Base-by-base conservation (phyloP, 2,329 filamentous ascomycete species). In the Aureobasidium melanogenum region DNA sequence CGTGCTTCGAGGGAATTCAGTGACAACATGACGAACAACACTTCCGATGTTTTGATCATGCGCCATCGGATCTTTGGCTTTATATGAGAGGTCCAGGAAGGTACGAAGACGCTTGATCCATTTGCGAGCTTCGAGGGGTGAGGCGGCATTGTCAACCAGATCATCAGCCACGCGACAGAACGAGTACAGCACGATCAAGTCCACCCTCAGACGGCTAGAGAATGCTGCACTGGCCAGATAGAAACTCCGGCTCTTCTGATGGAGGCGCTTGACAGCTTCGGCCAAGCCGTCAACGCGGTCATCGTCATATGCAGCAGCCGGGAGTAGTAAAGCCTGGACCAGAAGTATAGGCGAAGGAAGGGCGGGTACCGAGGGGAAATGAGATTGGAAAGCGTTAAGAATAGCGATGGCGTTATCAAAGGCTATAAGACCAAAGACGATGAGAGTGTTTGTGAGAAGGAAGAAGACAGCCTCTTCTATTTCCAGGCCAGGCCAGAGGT, bases 381-480 rank as follows among this genome's bases (percentile, higher is more conserved):
- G 71, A 1, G 77, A 72, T 0, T 84, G 84, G 64, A 88, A 88
- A 0, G 82, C 80, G 65, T 87, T 79, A 7, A 88, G 71, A 15
- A 91, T 79, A 1, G 87, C 84, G 38, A 88, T 68, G 4, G 84
- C 84, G 67, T 88, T 84, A 71, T 91, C 88, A 65, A 88, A 86
- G 0, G 87, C 84, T 1, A 85, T 75, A 26, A 88, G 75, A 1
- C 88, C 88, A 68, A 87, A 85, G 0, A 89, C 85, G 60, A 91
- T 84, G 22, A 91, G 73, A 0, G 76, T 76, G 69, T 91, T 91
- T 1, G 87, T 89, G 4, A 82, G 73, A 4, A 90, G 75, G 71
- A 91, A 91, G 76, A 91, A 91, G 8, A 87, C 66, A 0, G 87
- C 87, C 70, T 91, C 88, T 73, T 91, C 88, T 22, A 90, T 77